phyloP scores from a whole-genome alignment of 2,329 filamentous ascomycete species.

The Scedosporium apiospermum region DNA sequence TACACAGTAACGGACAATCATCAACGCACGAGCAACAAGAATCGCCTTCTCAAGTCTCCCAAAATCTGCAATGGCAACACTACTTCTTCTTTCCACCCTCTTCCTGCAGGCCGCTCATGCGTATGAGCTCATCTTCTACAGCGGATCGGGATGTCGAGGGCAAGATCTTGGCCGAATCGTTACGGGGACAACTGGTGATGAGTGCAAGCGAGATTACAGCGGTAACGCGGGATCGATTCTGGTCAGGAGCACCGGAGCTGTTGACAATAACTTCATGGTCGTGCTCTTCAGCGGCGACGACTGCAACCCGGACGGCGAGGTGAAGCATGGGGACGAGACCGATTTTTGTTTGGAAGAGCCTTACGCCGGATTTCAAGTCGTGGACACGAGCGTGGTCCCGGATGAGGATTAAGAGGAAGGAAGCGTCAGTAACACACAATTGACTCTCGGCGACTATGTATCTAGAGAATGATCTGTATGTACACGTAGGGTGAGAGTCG shows the following conservation, averaged over 20 bases:
- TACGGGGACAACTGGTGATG: not conserved
- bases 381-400: not conserved
- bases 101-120: not conserved
- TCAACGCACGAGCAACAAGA: too few species aligned
- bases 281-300: not conserved
- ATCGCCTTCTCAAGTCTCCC: too few species aligned
- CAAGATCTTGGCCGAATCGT: not conserved
- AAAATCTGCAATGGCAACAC: too few species aligned
- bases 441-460: too few species aligned
- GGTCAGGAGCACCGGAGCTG: not conserved
- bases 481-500: too few species aligned
- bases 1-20: too few species aligned
- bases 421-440: too few species aligned
- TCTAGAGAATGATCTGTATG: too few species aligned
- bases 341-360: not conserved
- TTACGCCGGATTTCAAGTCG: not conserved
- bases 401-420: not conserved
- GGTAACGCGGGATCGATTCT: not conserved
- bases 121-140: not conserved
- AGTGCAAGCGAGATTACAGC: not conserved
- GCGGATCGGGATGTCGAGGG: not conserved
- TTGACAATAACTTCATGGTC: not conserved
- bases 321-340: not conserved
- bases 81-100: not conserved
- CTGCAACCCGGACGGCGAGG: not conserved